Base-by-base conservation (phyloP, 257 asterid species). In the Primulina eburnea region DNA sequence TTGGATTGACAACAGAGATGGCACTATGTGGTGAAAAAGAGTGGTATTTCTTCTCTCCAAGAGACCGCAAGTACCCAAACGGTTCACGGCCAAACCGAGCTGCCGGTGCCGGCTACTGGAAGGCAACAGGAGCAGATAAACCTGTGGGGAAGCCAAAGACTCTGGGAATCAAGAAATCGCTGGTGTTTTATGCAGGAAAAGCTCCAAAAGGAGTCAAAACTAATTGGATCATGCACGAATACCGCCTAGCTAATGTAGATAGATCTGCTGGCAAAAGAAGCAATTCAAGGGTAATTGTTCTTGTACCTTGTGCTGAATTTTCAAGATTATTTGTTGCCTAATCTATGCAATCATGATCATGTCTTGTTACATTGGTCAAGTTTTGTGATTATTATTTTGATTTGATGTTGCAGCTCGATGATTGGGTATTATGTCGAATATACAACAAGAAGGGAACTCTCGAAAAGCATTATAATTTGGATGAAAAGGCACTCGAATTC, bases 181-280 rank as follows among this genome's bases (percentile, higher is more conserved):
- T 84, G 57, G 89, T 84, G 32, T 84, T 84, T 43, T 84, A 84
- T 21, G 83, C 87, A 11, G 90, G 90, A 17, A 85, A 85, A 73
- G 86, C 90, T 53, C 90, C 90, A 0, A 76, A 58, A 73, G 90
- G 90, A 24, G 82, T 85, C 70, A 85, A 85, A 61, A 85, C 90
- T 71, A 80, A 83, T 75, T 85, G 90, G 90, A 85, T 85, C 71
- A 85, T 85, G 90, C 90, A 85, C 74, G 90, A 85, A 40, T 85
- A 85, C 20, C 89, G 89, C 12, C 62, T 84, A 0, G 86, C 86
- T 20, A 79, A 79, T 58, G 89, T 84, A 18, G 89, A 84, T 68
- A 76, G 89, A 20, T 81, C 86, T 28, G 89, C 89, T 37, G 86
- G 86, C 55, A 84, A 79, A 73, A 64, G 47, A 47, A 76, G 35